Conservation (phyloP, 1,284 basidiomycete species). For the Cryptococcus hybrid region DNA sequence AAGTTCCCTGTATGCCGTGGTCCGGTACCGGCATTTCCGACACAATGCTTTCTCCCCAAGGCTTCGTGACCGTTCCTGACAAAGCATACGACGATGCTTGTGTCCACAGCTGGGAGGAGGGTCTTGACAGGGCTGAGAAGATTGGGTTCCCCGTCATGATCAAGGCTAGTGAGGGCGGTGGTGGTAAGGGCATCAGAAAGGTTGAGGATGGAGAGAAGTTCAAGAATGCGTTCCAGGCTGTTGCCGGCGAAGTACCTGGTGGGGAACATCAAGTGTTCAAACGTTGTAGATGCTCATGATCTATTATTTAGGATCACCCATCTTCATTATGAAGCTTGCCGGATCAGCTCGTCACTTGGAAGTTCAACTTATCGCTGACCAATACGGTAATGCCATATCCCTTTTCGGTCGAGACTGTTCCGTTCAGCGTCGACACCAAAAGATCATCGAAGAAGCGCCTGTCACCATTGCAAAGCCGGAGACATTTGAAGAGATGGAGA, state of each 20-base stretch:
- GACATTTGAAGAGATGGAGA: constrained; percentile 96
- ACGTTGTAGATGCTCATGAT: neutral
- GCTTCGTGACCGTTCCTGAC: constrained; percentile 93
- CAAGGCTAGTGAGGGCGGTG: constrained; percentile 98
- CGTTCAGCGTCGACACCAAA: constrained; percentile 98
- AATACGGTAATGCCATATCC: constrained; percentile 99
- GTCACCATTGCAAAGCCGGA: constrained; percentile 93
- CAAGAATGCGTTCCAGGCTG: constrained; percentile 91
- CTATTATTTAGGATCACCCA: constrained; percentile 75
- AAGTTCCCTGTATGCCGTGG: constrained; percentile 99
- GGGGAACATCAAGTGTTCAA: constrained; percentile 22
- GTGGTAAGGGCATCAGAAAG: constrained; percentile 97
- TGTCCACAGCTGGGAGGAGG: constrained; percentile 85
- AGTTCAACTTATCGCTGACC: constrained; percentile 97
- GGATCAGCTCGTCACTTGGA: constrained; percentile 96
- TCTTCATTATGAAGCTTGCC: constrained; percentile 99
- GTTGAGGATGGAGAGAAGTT: constrained; percentile 83
- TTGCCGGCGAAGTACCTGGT: constrained; percentile 96
- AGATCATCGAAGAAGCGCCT: constrained; percentile 99
- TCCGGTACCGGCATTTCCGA: constrained; percentile 93
- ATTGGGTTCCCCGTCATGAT: constrained; percentile 99
- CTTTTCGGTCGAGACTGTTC: constrained; percentile 99
- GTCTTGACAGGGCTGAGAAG: constrained; percentile 74
- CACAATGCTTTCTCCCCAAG: constrained; percentile 76
- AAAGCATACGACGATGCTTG: constrained; percentile 88